phyloP scores from a whole-genome alignment of 768 basidiomycete species.

The Auricularia auricula-judae region DNA sequence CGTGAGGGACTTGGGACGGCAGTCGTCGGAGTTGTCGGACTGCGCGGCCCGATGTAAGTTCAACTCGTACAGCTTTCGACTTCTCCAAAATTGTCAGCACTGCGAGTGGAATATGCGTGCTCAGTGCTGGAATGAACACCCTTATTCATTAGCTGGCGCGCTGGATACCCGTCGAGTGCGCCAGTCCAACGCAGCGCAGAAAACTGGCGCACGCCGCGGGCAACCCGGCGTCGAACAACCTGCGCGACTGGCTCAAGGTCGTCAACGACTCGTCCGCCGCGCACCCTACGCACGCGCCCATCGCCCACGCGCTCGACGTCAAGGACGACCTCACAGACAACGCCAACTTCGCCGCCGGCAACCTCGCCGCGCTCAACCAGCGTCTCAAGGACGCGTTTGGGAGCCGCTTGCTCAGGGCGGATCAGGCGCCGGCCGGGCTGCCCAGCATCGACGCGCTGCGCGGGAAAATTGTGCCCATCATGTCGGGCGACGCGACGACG shows the following conservation, averaged over 20 bases:
- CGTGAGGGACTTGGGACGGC: no score
- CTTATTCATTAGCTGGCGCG: no score
- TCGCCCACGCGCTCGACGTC: background rate
- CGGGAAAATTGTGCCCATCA: background rate
- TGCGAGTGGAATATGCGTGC: no score
- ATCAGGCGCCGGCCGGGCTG: background rate
- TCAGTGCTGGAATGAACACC: no score
- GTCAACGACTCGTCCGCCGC: background rate
- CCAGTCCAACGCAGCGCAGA: no score
- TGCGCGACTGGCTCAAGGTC: background rate
- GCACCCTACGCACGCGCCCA: background rate
- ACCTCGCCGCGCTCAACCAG: background rate
- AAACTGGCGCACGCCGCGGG: no score
- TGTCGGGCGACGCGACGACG: background rate
- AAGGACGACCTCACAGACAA: background rate
- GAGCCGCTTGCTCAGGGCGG: background rate
- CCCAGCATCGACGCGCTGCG: slow-evolving; percentile 1
- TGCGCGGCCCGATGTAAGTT: no score
- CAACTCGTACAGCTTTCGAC: no score
- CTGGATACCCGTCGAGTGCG: no score
- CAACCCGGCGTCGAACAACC: background rate
- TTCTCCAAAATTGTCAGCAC: no score
- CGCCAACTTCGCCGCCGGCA: background rate
- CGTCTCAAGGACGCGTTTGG: background rate
- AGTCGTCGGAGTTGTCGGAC: no score